A percentile compares a stretch with the other conserved stretches of the same genome.
phyloP scores from a whole-genome alignment of 208 protist genomes.

The Herpetomonas tarakana region DNA sequence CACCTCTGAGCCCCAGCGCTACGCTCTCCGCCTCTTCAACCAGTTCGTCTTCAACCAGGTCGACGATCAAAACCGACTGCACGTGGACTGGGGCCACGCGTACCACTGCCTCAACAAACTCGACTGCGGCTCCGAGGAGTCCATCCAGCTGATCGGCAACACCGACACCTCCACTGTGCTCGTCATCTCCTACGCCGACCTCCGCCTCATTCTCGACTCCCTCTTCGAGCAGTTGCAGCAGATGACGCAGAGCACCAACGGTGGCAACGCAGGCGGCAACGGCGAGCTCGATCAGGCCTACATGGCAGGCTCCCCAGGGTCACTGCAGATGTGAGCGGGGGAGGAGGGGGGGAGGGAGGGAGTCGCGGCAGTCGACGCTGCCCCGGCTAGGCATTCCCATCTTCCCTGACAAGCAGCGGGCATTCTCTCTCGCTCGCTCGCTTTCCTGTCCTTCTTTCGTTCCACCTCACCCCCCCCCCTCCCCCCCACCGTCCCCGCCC shows the following conservation, averaged over 20 bases:
- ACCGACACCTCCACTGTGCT: conserved; percentile 89
- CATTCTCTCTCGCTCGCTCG: background rate
- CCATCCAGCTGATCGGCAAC: conserved; percentile 90
- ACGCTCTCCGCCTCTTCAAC: conserved; percentile 93
- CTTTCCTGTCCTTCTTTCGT: background rate
- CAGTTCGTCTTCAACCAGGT: conserved; percentile 97
- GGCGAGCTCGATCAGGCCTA: conserved; percentile 13
- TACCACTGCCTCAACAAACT: conserved; percentile 97
- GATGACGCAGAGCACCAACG: conserved; percentile 28
- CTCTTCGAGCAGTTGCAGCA: conserved; percentile 87
- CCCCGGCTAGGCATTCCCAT: too few relatives aligned
- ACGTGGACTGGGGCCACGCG: conserved; percentile 93
- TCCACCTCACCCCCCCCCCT: background rate
- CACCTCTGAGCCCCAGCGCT: conserved; percentile 57
- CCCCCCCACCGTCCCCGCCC: too few relatives aligned
- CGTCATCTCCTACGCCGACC: conserved; percentile 94
- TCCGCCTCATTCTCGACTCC: conserved; percentile 83
- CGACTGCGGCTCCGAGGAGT: conserved; percentile 93
- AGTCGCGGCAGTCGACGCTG: too few relatives aligned
- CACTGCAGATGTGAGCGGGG: conserved; percentile 1
- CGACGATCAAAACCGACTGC: conserved; percentile 85
- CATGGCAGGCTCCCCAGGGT: conserved; percentile 2
- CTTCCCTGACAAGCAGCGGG: too few relatives aligned
- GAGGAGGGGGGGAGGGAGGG: too few relatives aligned
- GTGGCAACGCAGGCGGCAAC: conserved; percentile 23